These are phyloP conservation scores for Lagerstroemia speciosa DNA, from an alignment of 345 rosid species.

Conservation along the genomic window DNA sequence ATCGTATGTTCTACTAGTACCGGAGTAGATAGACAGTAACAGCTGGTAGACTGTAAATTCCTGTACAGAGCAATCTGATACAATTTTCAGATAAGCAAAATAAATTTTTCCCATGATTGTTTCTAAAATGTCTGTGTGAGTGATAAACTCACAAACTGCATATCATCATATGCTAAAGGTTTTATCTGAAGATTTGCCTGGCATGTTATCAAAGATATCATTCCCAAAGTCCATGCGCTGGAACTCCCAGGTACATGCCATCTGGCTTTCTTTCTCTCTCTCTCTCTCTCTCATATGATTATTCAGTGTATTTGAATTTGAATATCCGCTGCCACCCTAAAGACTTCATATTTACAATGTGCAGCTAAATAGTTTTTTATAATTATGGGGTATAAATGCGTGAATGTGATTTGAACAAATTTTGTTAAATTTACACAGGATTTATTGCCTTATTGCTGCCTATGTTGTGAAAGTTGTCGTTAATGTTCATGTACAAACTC, in stretches of 20 bases:
- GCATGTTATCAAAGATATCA: conserved; percentile 57
- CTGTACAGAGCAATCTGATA: background rate
- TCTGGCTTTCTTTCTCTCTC: conserved; percentile 10
- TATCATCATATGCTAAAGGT: conserved; percentile 33
- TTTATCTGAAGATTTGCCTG: conserved; percentile 75
- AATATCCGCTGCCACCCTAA: background rate
- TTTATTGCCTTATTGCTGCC: background rate
- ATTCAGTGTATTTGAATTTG: background rate
- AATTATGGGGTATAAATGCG: background rate
- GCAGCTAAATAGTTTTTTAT: background rate
- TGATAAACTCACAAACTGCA: background rate
- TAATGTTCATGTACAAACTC: background rate
- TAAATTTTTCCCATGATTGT: background rate
- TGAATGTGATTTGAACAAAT: background rate
- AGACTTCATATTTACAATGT: background rate
- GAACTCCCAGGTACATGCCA: conserved; percentile 65
- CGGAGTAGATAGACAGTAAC: background rate
- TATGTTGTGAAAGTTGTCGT: background rate
- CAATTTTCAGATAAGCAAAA: background rate
- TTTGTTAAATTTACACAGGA: background rate
- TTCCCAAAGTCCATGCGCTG: conserved; percentile 96
- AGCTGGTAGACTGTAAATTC: background rate
- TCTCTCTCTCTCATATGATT: background rate
- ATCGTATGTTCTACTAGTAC: background rate
- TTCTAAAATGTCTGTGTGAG: background rate